These are phyloP conservation scores for Diaporthe sp. DNA, from an alignment of 2,329 filamentous ascomycete species.

Conservation along the genomic window DNA sequence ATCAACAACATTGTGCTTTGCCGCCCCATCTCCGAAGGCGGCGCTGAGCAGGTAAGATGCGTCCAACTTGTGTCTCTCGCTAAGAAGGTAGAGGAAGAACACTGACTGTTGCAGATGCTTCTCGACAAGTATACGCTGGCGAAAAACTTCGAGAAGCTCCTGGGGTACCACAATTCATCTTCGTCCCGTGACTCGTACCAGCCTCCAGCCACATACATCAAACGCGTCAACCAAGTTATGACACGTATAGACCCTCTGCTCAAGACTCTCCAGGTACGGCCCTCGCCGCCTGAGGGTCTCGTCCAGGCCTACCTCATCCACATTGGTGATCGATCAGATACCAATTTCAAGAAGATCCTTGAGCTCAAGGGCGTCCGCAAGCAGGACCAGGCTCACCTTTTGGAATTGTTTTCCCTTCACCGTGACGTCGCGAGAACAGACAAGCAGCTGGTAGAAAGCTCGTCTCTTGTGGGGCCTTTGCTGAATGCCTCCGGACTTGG, in stretches of 20 bases:
- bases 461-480: constrained; percentile 78
- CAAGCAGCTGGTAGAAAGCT: constrained; percentile 78
- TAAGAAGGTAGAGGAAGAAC: neutral
- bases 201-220: constrained; percentile 76
- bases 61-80: neutral
- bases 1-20: constrained; percentile 89
- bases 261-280: constrained; percentile 95
- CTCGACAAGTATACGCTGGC: constrained; percentile 94
- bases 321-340: constrained; percentile 91
- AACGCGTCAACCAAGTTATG: constrained; percentile 88
- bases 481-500: constrained; percentile 61
- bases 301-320: constrained; percentile 98
- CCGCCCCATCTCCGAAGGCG: constrained; percentile 91
- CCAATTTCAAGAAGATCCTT: constrained; percentile 95
- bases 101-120: constrained; percentile 77
- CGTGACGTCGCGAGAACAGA: constrained; percentile 80
- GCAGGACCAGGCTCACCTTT: constrained; percentile 82
- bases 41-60: constrained; percentile 83
- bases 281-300: constrained; percentile 90
- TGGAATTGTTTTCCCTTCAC: constrained; percentile 87
- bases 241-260: constrained; percentile 90
- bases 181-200: constrained; percentile 54
- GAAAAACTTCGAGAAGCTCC: constrained; percentile 80
- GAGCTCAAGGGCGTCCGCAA: constrained; percentile 95
- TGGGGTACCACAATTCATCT: constrained; percentile 71